Percentiles rank a stretch among this genome's conserved stretches.
Evolutionary conservation across 352 stramenopile genomes (phyloP).

Genomic region (Phytophthora meadii): DNA sequence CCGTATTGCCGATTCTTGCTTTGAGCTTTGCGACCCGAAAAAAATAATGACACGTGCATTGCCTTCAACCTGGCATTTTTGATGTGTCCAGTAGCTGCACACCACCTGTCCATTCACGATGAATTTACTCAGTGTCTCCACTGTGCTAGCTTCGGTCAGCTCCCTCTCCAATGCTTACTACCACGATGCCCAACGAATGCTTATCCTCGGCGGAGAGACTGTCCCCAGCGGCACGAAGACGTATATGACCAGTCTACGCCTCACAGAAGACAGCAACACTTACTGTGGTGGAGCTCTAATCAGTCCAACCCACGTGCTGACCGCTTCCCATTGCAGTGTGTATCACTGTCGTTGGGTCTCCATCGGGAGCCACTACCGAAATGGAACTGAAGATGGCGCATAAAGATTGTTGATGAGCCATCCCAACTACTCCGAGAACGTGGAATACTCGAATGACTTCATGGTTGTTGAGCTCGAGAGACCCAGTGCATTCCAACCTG

Average conservation of each 20-base stretch:
- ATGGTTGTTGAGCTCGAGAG: constrained; percentile 35
- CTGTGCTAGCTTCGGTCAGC: neutral
- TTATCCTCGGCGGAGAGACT: constrained; percentile 43
- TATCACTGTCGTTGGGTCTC: constrained; percentile 11
- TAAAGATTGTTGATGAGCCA: constrained; percentile 28
- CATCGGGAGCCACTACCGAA: constrained; percentile 14
- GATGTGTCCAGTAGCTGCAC: too few species aligned
- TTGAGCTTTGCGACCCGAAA: too few species aligned
- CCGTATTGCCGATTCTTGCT: too few species aligned
- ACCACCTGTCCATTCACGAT: too few species aligned
- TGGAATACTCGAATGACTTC: constrained; percentile 34
- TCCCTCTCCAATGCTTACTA: neutral
- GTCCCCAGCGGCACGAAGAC: constrained; percentile 44
- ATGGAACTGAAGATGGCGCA: constrained; percentile 21
- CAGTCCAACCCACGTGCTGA: constrained; percentile 19
- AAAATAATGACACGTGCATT: too few species aligned
- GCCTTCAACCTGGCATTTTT: too few species aligned
- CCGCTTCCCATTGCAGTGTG: constrained; percentile 11
- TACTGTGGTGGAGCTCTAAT: constrained; percentile 17
- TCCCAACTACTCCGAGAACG: constrained; percentile 15
- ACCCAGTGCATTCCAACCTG: neutral
- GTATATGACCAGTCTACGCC: constrained; percentile 35
- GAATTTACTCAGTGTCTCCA: too few species aligned
- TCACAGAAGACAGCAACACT: constrained; percentile 3
- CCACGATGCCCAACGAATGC: constrained; percentile 9